Conservation (phyloP, 1,284 basidiomycete species). For the Ustilago lituana region DNA sequence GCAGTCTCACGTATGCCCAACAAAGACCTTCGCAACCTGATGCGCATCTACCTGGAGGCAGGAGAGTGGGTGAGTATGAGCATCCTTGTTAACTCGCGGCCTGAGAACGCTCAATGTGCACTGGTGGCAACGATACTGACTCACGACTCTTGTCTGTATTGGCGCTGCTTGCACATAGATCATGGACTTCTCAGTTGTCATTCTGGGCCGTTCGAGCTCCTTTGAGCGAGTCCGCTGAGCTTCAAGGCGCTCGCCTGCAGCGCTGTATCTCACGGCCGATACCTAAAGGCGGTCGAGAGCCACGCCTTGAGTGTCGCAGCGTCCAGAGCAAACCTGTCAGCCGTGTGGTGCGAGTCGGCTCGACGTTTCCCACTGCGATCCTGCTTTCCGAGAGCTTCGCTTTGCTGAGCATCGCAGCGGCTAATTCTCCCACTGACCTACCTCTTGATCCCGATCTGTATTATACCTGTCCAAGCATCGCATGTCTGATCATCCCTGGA, state of each 20-base stretch:
- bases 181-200: slow-evolving; percentile 64
- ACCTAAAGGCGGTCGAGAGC: slow-evolving; percentile 2
- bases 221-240: slow-evolving; percentile 64
- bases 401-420: background rate
- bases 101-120: no score
- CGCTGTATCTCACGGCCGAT: background rate
- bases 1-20: slow-evolving; percentile 56
- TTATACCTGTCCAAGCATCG: background rate
- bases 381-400: no score
- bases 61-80: slow-evolving; percentile 65
- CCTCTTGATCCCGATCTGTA: background rate
- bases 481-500: background rate
- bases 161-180: slow-evolving; percentile 21
- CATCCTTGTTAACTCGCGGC: no score
- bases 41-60: slow-evolving; percentile 63
- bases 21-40: slow-evolving; percentile 61
- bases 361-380: no score
- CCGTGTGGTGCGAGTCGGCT: no score
- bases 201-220: slow-evolving; percentile 62
- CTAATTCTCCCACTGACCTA: background rate
- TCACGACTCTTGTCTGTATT: no score
- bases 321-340: no score
- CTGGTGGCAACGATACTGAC: no score
- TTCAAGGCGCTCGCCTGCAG: no score
- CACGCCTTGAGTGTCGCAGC: no score